Base-by-base conservation (phyloP, 805 yeast species). In the Suhomyces prunicola region DNA sequence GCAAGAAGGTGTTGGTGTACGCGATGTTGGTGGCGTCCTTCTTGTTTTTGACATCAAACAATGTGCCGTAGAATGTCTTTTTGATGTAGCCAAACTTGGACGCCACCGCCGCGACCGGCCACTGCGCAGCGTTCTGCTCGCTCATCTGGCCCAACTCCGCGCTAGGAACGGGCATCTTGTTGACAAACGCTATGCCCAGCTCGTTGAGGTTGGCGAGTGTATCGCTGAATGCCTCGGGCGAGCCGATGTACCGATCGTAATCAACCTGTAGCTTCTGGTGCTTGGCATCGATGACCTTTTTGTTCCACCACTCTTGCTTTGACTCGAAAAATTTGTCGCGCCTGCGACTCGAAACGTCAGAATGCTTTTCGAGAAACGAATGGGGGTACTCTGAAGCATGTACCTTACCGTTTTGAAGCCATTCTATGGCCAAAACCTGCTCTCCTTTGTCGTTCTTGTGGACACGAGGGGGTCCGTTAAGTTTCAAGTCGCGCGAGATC, bases 21-120 rank as follows among this genome's bases (percentile, higher is more conserved):
- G 92, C 92, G 48, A 88, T 84, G 58, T 88, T 86, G 51, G 78
- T 81, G 10, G 91, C 87, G 8, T 68, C 59, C 31, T 65, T 62
- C 35, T 71, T 73, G 50, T 75, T 72, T 49, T 76, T 77, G 6
- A 88, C 92, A 62, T 88, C 88, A 70, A 88, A 88, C 5, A 84
- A 73, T 6, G 80, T 74, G 1, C 93, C 94, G 61, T 87, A 87
- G 59, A 88, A 85, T 0, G 94, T 88, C 51, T 79, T 73, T 58
- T 83, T 86, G 50, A 88, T 72, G 60, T 87, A 87, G 0, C 92
- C 93, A 50, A 87, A 81, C 54, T 80, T 72, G 48, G 72, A 63
- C 9, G 86, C 79, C 47, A 76, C 54, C 27, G 67, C 59, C 24
- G 68, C 58, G 10, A 75, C 74, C 3, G 79, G 79, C 78, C 79